Percentiles rank a stretch among this genome's conserved stretches.
Evolutionary conservation across 352 stramenopile species (phyloP).

Genomic region (Pythium aphanidermatum): DNA sequence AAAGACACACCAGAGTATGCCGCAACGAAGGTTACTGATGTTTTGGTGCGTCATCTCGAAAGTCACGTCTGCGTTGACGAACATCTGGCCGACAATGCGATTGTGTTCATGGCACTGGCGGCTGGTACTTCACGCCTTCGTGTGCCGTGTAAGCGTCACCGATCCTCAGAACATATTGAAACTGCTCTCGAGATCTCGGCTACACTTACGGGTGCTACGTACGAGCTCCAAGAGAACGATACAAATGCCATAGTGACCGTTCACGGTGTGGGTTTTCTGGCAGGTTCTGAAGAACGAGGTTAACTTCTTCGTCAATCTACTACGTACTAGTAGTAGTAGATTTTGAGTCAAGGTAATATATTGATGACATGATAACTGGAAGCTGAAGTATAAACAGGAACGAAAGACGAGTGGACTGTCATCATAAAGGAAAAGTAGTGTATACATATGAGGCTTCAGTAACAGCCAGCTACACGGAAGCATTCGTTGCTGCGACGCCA

Average conservation of each 20-base stretch:
- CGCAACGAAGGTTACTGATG: conserved; percentile 17
- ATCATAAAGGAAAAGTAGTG: too few relatives aligned
- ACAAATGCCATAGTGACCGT: conserved; percentile 39
- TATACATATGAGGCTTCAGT: too few relatives aligned
- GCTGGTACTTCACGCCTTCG: conserved; percentile 41
- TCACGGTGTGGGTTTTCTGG: conserved; percentile 30
- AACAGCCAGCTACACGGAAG: too few relatives aligned
- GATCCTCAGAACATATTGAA: conserved; percentile 48
- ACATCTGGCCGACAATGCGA: conserved; percentile 60
- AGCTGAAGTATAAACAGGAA: too few relatives aligned
- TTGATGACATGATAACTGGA: too few relatives aligned
- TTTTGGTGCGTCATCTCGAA: conserved; percentile 23
- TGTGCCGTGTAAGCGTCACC: conserved; percentile 33
- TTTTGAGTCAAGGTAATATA: too few relatives aligned
- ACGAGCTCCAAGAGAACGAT: conserved; percentile 31
- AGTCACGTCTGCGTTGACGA: conserved; percentile 62
- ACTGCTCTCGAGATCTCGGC: conserved; percentile 39
- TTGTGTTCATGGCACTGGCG: conserved; percentile 68
- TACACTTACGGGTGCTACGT: conserved; percentile 34
- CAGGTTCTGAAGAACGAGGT: too few relatives aligned
- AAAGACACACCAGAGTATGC: conserved; percentile 35
- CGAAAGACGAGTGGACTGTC: too few relatives aligned
- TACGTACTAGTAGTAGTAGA: too few relatives aligned
- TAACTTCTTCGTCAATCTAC: too few relatives aligned
- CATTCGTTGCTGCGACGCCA: too few relatives aligned